These are phyloP conservation scores for Parasitella parasitica DNA, from an alignment of 371 early-diverging fungal species.

Conservation along the genomic window DNA sequence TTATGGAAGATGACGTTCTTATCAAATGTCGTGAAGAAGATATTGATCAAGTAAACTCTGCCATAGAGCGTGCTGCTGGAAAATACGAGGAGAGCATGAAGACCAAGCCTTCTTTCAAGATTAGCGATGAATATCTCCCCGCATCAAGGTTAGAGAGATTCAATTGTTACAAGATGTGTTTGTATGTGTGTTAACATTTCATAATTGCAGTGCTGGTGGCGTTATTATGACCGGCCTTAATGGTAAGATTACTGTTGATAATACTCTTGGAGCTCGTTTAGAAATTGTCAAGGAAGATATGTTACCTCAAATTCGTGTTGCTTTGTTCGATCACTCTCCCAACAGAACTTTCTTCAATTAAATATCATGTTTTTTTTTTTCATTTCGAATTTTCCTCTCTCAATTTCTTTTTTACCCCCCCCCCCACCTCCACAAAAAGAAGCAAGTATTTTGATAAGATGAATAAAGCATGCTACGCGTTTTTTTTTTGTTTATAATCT, in stretches of 20 bases:
- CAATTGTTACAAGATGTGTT: too few species aligned
- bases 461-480: background rate
- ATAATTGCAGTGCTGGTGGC: slow-evolving; percentile 78
- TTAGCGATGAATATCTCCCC: slow-evolving; percentile 62
- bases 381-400: background rate
- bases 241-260: slow-evolving; percentile 82
- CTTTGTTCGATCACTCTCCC: slow-evolving; percentile 88
- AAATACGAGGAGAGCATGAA: slow-evolving; percentile 64
- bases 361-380: background rate
- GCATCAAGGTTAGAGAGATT: slow-evolving; percentile 33
- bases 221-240: slow-evolving; percentile 72
- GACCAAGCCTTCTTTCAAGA: slow-evolving; percentile 41
- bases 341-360: slow-evolving; percentile 92
- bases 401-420: background rate
- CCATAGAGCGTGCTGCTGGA: slow-evolving; percentile 57
- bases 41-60: slow-evolving; percentile 58
- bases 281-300: slow-evolving; percentile 82
- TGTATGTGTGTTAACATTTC: background rate
- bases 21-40: slow-evolving; percentile 79
- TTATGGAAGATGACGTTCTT: slow-evolving; percentile 78
- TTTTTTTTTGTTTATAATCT: background rate
- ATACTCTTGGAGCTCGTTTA: slow-evolving; percentile 90
- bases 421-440: background rate
- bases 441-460: background rate
- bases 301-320: slow-evolving; percentile 88